Base-by-base conservation (phyloP, 108 stramenopile species). In the Discostella stelligeroides region DNA sequence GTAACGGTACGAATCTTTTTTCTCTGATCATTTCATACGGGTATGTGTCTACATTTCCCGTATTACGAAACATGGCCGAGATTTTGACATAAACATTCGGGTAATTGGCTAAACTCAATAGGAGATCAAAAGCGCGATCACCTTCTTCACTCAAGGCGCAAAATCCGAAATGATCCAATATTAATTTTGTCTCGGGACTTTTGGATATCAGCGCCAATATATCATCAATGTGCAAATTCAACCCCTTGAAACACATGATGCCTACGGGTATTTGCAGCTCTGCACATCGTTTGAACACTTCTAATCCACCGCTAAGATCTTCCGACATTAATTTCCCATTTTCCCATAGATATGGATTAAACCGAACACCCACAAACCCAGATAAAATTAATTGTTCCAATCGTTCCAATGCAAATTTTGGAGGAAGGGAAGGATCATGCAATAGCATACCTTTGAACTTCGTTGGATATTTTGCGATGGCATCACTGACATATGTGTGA, bases 81-180 rank as follows among this genome's bases (percentile, higher is more conserved):
- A 91, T 82, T 51, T 95, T 95, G 0, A 95, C 86, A 39, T 66
- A 57, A 0, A 92, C 84, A 37, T 88, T 75, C 5, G 86, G 87
- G 71, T 87, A 87, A 68, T 88, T 80, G 11, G 90, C 82, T 28
- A 95, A 47, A 14, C 68, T 42, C 70, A 95, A 72, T n/a, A 95
- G 54, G 47, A 84, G 76, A 18, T 78, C 55, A 72, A 92, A 95
- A 29, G 71, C 74, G 21, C 68, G 71, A 27, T 91, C 83, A 18
- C 84, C 86, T 10, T 81, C 73, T n/a, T 80, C 76, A 18, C 73
- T 68, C n/a, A 95, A 60, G 9, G 76, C 76, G n/a, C 88, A 86
- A 81, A 95, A 95, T 40, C 92, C 92, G 63, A 92, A 86, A 65
- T 95, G 95, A 71, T 95, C 95, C 24, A 95, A 61, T 45, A 95